Conservation (phyloP, 140 eudicot species). For the Flaveria floridana region DNA sequence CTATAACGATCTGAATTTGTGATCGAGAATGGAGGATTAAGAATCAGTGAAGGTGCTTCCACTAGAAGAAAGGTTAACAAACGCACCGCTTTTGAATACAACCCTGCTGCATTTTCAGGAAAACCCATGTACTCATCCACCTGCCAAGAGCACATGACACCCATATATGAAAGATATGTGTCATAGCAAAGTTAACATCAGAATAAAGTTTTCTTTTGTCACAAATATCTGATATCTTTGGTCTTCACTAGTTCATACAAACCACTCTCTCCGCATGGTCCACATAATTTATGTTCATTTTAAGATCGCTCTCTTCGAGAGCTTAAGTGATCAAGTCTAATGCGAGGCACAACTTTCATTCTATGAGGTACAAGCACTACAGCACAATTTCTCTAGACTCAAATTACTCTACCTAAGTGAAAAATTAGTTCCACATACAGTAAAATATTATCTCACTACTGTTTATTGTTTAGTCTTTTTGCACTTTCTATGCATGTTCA, state of each 20-base stretch:
- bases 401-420: not conserved
- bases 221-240: not conserved
- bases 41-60: conserved; percentile 86
- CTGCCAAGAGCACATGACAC: conserved; percentile 41
- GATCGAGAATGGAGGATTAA: conserved; percentile 91
- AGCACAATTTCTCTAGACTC: not conserved
- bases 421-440: not conserved
- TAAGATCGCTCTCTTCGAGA: not conserved
- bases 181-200: not conserved
- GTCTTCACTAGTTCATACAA: not conserved
- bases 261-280: not conserved
- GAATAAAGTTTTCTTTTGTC: not conserved
- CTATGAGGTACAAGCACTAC: not conserved
- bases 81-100: conserved; percentile 68
- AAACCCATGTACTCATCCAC: conserved; percentile 89
- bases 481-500: not conserved
- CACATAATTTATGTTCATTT: not conserved
- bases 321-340: not conserved
- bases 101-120: conserved; percentile 54
- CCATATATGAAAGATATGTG: not conserved
- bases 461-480: not conserved
- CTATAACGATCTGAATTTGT: conserved; percentile 85
- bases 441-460: not conserved
- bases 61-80: conserved; percentile 67
- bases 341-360: not conserved